Evolutionary conservation across 2,329 filamentous ascomycete species (phyloP).

Genomic region (Ophiostoma tasmaniense): DNA sequence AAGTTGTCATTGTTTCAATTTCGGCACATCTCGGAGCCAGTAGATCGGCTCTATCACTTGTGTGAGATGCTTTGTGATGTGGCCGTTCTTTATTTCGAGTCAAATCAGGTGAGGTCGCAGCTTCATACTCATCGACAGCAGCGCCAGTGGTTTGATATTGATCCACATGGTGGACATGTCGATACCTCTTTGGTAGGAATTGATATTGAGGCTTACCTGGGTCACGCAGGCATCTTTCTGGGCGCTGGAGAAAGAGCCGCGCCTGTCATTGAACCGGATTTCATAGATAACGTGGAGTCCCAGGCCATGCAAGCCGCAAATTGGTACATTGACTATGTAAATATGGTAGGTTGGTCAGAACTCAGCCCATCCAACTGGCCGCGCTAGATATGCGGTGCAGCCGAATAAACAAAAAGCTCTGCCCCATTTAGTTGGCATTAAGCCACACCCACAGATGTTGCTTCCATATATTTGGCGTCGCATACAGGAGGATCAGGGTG

Average conservation of each 20-base stretch:
- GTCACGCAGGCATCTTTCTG: background rate
- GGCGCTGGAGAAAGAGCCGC: background rate
- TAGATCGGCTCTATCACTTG: background rate
- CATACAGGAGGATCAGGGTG: too few species aligned
- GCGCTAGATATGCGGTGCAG: too few species aligned
- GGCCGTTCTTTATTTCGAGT: background rate
- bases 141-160: background rate
- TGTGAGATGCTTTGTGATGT: background rate
- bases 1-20: background rate
- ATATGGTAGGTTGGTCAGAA: conserved; percentile 2
- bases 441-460: too few species aligned
- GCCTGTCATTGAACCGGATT: background rate
- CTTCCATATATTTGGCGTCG: too few species aligned
- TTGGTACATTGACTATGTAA: conserved; percentile 5
- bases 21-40: background rate
- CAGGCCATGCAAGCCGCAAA: background rate
- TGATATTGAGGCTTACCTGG: background rate
- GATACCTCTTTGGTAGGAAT: background rate
- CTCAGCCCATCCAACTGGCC: background rate
- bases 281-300: background rate
- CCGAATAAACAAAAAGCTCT: too few species aligned
- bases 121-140: background rate
- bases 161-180: background rate
- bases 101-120: background rate
- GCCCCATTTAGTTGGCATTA: too few species aligned